These are phyloP conservation scores for Hypoxylon sp. DNA, from an alignment of 2,329 filamentous ascomycete species.

Conservation along the genomic window DNA sequence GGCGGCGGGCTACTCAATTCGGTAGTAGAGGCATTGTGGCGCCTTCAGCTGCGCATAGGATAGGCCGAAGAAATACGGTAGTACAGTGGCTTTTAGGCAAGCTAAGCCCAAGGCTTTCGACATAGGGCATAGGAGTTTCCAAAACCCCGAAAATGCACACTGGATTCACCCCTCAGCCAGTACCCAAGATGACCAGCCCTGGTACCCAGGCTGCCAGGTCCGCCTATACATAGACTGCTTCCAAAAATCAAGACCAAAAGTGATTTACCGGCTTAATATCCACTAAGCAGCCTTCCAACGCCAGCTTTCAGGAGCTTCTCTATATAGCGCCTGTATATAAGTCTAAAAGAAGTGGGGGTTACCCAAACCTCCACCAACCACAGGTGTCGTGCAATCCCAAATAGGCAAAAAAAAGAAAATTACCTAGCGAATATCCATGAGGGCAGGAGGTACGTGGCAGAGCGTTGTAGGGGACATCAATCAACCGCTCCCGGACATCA, in stretches of 20 bases:
- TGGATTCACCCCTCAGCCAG: no score
- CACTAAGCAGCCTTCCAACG: no score
- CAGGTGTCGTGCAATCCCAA: neutral
- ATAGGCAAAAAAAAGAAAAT: constrained; percentile 1
- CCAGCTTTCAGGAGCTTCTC: neutral
- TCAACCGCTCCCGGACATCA: neutral
- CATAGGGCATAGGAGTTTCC: no score
- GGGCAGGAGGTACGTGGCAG: no score
- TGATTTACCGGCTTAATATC: no score
- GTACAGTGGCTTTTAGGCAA: neutral
- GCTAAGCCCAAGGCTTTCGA: no score
- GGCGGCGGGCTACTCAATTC: neutral
- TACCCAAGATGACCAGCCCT: no score
- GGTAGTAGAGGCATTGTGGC: neutral
- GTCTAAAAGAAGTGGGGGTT: neutral
- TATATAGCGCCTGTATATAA: neutral
- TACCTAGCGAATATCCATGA: no score
- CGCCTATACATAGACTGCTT: no score
- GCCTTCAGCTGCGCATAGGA: neutral
- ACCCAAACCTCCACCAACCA: constrained; percentile 9
- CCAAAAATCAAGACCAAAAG: no score
- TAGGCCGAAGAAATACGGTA: neutral
- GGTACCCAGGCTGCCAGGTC: no score
- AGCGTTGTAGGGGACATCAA: neutral
- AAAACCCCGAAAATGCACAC: no score